Evolutionary conservation across 2,329 filamentous ascomycete genomes (phyloP), one percentile per base, ranked within the genome.

Genomic region (Neofusicoccum parvum): DNA sequence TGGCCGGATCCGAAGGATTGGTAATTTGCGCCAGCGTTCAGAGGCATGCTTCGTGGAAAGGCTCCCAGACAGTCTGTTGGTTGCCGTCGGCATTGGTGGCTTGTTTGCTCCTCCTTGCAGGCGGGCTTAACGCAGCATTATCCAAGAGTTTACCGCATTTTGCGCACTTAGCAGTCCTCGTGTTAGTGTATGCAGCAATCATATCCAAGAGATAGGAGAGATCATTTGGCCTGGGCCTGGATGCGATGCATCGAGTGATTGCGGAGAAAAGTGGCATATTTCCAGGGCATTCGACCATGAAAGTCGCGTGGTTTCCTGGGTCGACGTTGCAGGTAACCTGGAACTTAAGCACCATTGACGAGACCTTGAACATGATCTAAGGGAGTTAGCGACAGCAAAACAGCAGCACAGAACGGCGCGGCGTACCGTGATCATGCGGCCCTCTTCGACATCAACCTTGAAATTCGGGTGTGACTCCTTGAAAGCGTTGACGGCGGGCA

Each of bases 101-200:
- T 45, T 72, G 69, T 65, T 69, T 74, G 46, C 71, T 73, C 64
- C 76, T 72, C 67, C 77, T 72, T 10, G 75, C 77, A 0, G 72
- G 70, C 1, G 77, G 72, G 10, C 64, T 71, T 17, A 74, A 43
- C 10, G 68, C 69, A 6, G 69, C 53, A 9, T 64, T 56, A 58
- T 79, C 76, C 10, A 76, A 68, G 17, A 75, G 45, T 36, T 71
- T 73, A 3, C 56, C 66, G 65, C 77, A 79, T 68, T 74, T 76
- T 12, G 71, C 72, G 67, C 77, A 79, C 3, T 66, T 68, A 15
- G 65, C 69, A 45, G 68, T 70, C 65, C 73, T 73, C 32, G 74
- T 68, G 11, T 69, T 72, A 53, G 74, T 78, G 66, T 78, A 79
- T n/a, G 76, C 73, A 37, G 72, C 71, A 67, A 79, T 76, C 77